Percentiles rank a stretch among this genome's conserved stretches.
phyloP scores from a whole-genome alignment of 352 stramenopile genomes.

The Phytophthora vignae region DNA sequence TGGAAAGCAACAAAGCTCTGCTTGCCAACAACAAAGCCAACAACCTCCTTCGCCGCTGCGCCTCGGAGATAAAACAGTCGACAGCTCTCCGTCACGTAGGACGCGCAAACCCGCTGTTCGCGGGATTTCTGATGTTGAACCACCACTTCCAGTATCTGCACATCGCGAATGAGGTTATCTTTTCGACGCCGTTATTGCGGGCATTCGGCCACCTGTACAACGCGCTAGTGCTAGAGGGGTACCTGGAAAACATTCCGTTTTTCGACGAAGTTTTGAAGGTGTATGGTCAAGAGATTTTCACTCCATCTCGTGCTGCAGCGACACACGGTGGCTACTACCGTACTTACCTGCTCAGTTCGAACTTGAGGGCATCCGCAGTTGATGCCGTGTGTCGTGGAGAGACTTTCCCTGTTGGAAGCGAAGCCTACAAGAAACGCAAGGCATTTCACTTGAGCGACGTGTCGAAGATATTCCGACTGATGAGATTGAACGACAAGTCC shows the following conservation, averaged over 20 bases:
- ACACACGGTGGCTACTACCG: conserved; percentile 24
- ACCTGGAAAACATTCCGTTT: conserved; percentile 27
- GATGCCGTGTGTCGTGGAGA: conserved; percentile 25
- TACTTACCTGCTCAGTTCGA: conserved; percentile 28
- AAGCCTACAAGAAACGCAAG: not conserved
- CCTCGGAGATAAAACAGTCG: too few relatives aligned
- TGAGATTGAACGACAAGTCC: not conserved
- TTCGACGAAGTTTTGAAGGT: conserved; percentile 31
- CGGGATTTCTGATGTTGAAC: conserved; percentile 35
- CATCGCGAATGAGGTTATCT: conserved; percentile 13
- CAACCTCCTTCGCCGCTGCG: too few relatives aligned
- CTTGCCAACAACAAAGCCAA: too few relatives aligned
- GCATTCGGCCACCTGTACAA: conserved; percentile 38
- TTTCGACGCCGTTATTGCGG: conserved; percentile 24
- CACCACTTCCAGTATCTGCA: conserved; percentile 27
- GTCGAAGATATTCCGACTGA: not conserved
- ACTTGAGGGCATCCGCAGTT: conserved; percentile 9
- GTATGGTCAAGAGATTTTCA: conserved; percentile 36
- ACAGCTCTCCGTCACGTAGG: not conserved
- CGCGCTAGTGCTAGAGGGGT: conserved; percentile 23
- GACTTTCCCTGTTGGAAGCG: conserved; percentile 10
- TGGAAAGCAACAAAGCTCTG: too few relatives aligned
- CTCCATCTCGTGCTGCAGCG: conserved; percentile 27
- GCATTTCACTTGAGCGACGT: not conserved
- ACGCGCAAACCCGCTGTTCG: conserved; percentile 34